These are phyloP conservation scores for Oryza australiensis DNA, from an alignment of 176 grass and related monocot genomes.

Conservation along the genomic window DNA sequence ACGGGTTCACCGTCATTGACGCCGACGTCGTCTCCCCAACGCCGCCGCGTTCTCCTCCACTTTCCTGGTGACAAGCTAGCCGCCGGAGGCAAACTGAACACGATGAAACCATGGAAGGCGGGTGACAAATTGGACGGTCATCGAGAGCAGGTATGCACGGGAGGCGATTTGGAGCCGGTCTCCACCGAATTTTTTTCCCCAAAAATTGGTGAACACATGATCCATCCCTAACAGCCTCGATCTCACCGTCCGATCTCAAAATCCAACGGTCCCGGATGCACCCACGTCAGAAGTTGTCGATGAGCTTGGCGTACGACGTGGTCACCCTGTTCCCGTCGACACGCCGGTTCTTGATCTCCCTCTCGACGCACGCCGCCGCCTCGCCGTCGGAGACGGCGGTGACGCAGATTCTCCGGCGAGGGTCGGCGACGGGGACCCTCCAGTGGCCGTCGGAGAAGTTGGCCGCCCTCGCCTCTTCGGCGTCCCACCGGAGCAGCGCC, in stretches of 20 bases:
- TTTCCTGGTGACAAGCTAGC: too few relatives aligned
- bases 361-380: conserved; percentile 26
- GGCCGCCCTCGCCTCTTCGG: conserved; percentile 21
- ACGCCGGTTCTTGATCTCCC: conserved; percentile 34
- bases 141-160: too few relatives aligned
- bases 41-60: too few relatives aligned
- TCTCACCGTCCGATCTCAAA: not conserved
- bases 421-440: conserved; percentile 27
- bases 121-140: too few relatives aligned
- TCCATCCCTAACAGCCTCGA: not conserved
- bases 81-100: too few relatives aligned
- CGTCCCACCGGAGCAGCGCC: conserved; percentile 53
- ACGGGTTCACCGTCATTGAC: too few relatives aligned
- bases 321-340: conserved; percentile 53
- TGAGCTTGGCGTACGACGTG: conserved; percentile 57
- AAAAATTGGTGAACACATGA: not conserved
- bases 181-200: too few relatives aligned
- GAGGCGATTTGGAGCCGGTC: too few relatives aligned
- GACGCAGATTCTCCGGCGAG: conserved; percentile 39
- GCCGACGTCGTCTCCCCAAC: too few relatives aligned
- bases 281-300: conserved; percentile 30
- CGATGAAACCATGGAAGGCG: too few relatives aligned
- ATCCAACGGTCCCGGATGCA: not conserved
- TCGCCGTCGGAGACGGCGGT: not conserved
- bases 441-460: conserved; percentile 47